Percentiles rank a stretch among this genome's conserved stretches.
Evolutionary conservation across 2,329 filamentous ascomycete species (phyloP).

Genomic region (Eutypa lata): DNA sequence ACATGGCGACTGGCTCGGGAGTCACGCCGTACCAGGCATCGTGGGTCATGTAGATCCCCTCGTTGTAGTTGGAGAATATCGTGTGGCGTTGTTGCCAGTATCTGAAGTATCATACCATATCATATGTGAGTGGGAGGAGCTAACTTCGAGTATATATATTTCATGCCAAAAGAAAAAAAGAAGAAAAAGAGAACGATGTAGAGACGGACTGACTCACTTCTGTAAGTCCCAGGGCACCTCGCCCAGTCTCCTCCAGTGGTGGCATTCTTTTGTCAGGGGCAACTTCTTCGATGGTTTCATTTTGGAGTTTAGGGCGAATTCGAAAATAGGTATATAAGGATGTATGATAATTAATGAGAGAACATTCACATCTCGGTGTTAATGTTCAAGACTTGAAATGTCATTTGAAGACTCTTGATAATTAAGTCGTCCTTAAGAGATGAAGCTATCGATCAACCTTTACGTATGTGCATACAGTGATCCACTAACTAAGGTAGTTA

Average conservation of each 20-base stretch:
- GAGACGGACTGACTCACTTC: too few relatives aligned
- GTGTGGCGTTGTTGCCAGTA: conserved; percentile 89
- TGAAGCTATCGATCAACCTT: too few relatives aligned
- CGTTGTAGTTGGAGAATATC: conserved; percentile 83
- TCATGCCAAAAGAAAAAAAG: too few relatives aligned
- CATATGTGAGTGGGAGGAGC: conserved; percentile 4
- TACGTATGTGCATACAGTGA: too few relatives aligned
- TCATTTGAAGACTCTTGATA: too few relatives aligned
- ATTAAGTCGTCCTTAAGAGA: too few relatives aligned
- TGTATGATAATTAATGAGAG: too few relatives aligned
- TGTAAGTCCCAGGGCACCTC: conserved; percentile 81
- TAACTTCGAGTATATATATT: too few relatives aligned
- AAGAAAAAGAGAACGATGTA: too few relatives aligned
- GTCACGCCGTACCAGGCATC: conserved; percentile 97
- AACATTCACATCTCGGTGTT: too few relatives aligned
- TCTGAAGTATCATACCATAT: conserved; percentile 40
- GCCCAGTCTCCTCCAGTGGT: conserved; percentile 68
- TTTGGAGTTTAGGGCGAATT: conserved; percentile 4
- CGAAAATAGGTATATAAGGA: neutral
- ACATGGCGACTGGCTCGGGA: conserved; percentile 86
- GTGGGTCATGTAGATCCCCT: conserved; percentile 86
- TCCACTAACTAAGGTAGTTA: too few relatives aligned
- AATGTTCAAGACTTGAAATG: too few relatives aligned
- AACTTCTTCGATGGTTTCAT: conserved; percentile 44
- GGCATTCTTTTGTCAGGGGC: conserved; percentile 59